Evolutionary conservation across 2,329 filamentous ascomycete genomes (phyloP).

Genomic region (Aspergillus sp.): DNA sequence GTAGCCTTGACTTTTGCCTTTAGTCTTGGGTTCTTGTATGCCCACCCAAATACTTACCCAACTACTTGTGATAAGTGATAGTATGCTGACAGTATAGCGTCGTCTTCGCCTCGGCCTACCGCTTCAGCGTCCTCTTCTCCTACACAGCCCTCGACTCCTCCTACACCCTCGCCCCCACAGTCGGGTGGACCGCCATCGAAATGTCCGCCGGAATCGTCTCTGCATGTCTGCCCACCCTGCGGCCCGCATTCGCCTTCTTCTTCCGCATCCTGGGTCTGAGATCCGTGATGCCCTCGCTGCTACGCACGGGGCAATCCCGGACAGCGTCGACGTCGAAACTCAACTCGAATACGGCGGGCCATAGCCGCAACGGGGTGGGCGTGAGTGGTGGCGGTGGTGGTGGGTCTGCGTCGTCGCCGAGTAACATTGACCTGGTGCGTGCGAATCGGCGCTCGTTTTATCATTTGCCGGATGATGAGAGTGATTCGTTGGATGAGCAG

Average conservation of each 20-base stretch:
- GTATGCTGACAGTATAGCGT: constrained; percentile 14
- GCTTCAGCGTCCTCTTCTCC: constrained; percentile 27
- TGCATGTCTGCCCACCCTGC: constrained; percentile 27
- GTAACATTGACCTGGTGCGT: too few species aligned
- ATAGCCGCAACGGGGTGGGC: too few species aligned
- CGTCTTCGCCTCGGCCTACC: constrained; percentile 28
- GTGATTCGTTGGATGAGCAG: too few species aligned
- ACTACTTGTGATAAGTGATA: background rate
- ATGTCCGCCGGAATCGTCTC: constrained; percentile 27
- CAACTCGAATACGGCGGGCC: too few species aligned
- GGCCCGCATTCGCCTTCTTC: constrained; percentile 23
- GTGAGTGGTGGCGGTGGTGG: too few species aligned
- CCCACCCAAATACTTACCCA: background rate
- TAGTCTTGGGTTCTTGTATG: constrained; percentile 25
- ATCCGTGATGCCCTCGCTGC: background rate
- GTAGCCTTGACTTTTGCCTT: constrained; percentile 23
- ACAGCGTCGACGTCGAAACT: too few species aligned
- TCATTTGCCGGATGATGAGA: too few species aligned
- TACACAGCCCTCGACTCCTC: constrained; percentile 17
- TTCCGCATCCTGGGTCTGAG: constrained; percentile 15
- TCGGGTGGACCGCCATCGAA: constrained; percentile 31
- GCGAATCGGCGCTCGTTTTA: too few species aligned
- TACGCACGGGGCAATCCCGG: background rate
- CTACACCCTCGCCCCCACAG: constrained; percentile 29
- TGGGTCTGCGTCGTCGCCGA: too few species aligned